Base-by-base conservation (phyloP, 352 stramenopile species). In the Peronospora belbahrii region DNA sequence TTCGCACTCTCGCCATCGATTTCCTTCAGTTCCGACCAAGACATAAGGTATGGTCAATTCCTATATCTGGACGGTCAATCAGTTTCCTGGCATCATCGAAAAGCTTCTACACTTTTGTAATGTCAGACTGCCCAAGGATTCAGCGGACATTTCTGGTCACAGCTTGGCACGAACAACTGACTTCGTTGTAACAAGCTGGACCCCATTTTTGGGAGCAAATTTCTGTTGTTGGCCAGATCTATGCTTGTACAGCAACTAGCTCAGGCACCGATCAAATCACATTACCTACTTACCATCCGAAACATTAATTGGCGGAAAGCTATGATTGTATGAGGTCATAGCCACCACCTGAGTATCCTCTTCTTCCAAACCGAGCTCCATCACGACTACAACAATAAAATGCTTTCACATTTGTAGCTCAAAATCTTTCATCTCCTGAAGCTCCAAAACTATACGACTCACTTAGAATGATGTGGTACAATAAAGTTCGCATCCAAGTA, bases 311-410 rank as follows among this genome's bases (percentile, higher is more conserved):
- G 81, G 78, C 7, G 77, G 74, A 41, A 69, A 87, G 24, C 65
- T 74, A 3, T 65, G 48, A 48, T 90, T 76, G 39, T 85, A 90
- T 6, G 78, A 90, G 23, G 78, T 88, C 49, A 83, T 76, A 0
- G 74, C 73, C 9, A 74, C 86, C 64, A 93, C 74, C 56, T 90
- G 74, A 24, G 81, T 76, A 17, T 78, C 81, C 57, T 88, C 78
- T 58, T 87, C 78, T 15, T 93, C 81, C 25, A 88, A 61, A 17
- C 76, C 80, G 45, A 93, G 54, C 46, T 93, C 79, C 81, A 90
- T 91, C 22, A 33, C 42, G 33, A 30, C 36, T 14, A 37, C 31
- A 1, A 43, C 38, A 18, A 60, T 39, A 30, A 22, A 23, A 47
- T 13, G n/a, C 17, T 40, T 20, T 55, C 38, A 15, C 33, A 14